Evolutionary conservation across 805 yeast genomes (phyloP), one percentile per base, ranked within the genome.

Genomic region (Ogataea zsoltii): DNA sequence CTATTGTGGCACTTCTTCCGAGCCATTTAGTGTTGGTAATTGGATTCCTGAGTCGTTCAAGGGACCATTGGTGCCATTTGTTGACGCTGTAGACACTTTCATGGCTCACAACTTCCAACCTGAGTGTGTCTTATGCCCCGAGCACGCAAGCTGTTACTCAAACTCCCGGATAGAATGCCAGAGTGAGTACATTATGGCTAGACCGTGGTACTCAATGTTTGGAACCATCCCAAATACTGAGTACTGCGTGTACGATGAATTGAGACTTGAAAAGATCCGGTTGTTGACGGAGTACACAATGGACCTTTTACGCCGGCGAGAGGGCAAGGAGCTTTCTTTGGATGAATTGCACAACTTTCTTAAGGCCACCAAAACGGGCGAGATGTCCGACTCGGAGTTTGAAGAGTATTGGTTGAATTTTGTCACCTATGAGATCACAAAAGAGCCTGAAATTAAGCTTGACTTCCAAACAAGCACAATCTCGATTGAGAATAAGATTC

Each of bases 121-220:
- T 2, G 36, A 54, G 0, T 92, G 99, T 67, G 67, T 77, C 3
- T 77, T 77, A 19, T 92, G 98, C 61, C 97, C 98, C 2, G 76
- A 73, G 3, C 83, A 91, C 66, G 94, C 91, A 0, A 70, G 78
- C 31, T 92, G 98, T 66, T 80, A 74, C 51, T 78, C 80, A 18
- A 61, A 73, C 36, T 69, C 85, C 55, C 69, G 74, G 41, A 58
- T 87, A 7, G 80, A 76, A 45, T 92, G 99, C 65, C 82, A 79
- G 54, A 82, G 81, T 36, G 96, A 84, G 45, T 86, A 71, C 59
- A 62, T 77, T 37, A 72, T 69, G 29, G 58, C 59, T 32, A 70
- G 75, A 42, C 83, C 84, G 13, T 76, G 82, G 75, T 71, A 77
- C 51, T 67, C 78, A 32, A 60, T 80, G 26, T 71, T 75, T 46